Conservation (phyloP, 768 basidiomycete genomes). For the Suillus bovinus region DNA sequence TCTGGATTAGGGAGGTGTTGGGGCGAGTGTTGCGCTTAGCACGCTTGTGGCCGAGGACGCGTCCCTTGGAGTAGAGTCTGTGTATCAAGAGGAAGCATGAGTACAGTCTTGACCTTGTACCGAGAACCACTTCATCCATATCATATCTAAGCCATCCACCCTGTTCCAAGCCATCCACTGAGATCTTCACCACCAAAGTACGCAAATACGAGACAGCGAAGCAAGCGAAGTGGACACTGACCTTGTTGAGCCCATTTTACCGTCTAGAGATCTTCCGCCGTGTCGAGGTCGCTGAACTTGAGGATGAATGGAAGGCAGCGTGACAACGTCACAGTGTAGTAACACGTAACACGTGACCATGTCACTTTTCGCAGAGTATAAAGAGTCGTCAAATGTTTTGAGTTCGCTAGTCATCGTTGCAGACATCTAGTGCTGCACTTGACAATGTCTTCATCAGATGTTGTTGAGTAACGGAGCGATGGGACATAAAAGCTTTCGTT, state of each 20-base stretch:
- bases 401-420: slow-evolving; percentile 34
- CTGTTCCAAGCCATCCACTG: slow-evolving; percentile 18
- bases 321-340: slow-evolving; percentile 31
- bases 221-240: slow-evolving; percentile 40
- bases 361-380: slow-evolving; percentile 16
- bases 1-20: slow-evolving; percentile 95
- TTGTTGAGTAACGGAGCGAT: slow-evolving; percentile 65
- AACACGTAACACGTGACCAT: slow-evolving; percentile 17
- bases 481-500: slow-evolving; percentile 42
- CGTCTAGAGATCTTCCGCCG: slow-evolving; percentile 30
- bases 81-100: slow-evolving; percentile 8
- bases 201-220: neutral
- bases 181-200: slow-evolving; percentile 2
- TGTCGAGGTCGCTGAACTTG: slow-evolving; percentile 28
- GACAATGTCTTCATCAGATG: slow-evolving; percentile 34
- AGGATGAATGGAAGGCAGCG: slow-evolving; percentile 17
- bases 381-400: neutral
- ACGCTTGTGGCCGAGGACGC: slow-evolving; percentile 97
- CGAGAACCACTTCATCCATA: neutral
- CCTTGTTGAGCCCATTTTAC: slow-evolving; percentile 81
- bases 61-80: slow-evolving; percentile 96
- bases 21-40: slow-evolving; percentile 96
- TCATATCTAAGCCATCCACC: slow-evolving; percentile 16
- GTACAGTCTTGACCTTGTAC: slow-evolving; percentile 11
- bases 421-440: slow-evolving; percentile 48